These are phyloP conservation scores for Chloris gayana DNA, from an alignment of 176 grass and related monocot genomes.

Conservation along the genomic window DNA sequence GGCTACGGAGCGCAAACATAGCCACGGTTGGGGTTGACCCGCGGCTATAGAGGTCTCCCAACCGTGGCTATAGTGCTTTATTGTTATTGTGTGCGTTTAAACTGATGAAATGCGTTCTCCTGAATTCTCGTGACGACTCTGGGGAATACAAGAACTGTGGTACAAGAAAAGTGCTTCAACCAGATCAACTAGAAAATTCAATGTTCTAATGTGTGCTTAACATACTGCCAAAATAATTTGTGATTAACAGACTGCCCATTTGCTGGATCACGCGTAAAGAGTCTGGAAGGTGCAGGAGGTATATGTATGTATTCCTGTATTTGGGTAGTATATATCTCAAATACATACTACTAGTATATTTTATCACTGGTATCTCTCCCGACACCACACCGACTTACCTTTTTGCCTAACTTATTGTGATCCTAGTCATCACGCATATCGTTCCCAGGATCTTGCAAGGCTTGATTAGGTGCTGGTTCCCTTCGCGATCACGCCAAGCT, in stretches of 20 bases:
- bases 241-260: not conserved
- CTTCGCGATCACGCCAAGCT: not conserved
- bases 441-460: not conserved
- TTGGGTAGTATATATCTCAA: not conserved
- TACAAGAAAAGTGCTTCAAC: no score
- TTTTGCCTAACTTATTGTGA: constrained; percentile 23
- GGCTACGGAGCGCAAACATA: no score
- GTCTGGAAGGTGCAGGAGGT: not conserved
- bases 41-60: no score
- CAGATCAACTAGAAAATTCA: no score
- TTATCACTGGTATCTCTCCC: not conserved
- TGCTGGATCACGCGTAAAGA: no score
- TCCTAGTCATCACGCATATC: constrained; percentile 32
- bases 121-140: no score
- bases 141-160: no score
- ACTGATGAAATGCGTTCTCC: no score
- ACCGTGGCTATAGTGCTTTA: no score
- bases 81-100: no score
- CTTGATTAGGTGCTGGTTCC: not conserved
- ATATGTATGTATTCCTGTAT: not conserved
- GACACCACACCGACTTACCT: not conserved
- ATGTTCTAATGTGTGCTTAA: not conserved
- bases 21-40: no score
- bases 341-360: not conserved
- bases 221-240: not conserved